phyloP scores from a whole-genome alignment of 2,329 filamentous ascomycete species.

The Clarireedia hainanense region DNA sequence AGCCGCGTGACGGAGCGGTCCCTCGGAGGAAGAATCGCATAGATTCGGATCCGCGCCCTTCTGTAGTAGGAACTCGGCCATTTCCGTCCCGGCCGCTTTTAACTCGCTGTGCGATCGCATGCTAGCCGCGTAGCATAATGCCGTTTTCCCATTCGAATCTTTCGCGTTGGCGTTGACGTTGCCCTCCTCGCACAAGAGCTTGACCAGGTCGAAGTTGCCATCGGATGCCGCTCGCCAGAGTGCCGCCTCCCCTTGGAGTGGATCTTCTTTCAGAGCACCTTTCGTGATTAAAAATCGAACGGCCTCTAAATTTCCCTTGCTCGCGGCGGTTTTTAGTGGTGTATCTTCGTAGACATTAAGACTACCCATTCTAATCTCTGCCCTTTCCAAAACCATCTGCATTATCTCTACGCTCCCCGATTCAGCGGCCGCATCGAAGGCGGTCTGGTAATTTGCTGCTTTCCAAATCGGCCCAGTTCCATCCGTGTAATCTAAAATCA shows the following conservation, averaged over 20 bases:
- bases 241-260: conserved; percentile 8
- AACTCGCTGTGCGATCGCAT: not conserved
- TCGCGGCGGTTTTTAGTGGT: conserved; percentile 9
- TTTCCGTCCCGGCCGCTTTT: conserved; percentile 5
- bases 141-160: conserved; percentile 6
- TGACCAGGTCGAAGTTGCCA: conserved; percentile 13
- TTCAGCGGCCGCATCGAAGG: conserved; percentile 11
- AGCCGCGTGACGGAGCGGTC: conserved; percentile 12
- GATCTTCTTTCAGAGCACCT: conserved; percentile 11
- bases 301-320: conserved; percentile 11
- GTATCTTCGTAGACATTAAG: conserved; percentile 8
- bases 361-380: conserved; percentile 13
- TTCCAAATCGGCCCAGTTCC: conserved; percentile 32
- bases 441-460: conserved; percentile 13
- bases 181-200: conserved; percentile 7
- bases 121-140: conserved; percentile 9
- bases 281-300: conserved; percentile 17
- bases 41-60: conserved; percentile 14
- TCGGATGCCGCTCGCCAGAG: conserved; percentile 9
- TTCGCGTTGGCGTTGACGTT: conserved; percentile 8
- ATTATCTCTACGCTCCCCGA: conserved; percentile 16
- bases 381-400: conserved; percentile 12
- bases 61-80: conserved; percentile 11
- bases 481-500: conserved; percentile 31
- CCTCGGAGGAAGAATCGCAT: not conserved